A percentile compares a stretch with the other conserved stretches of the same genome.
phyloP scores from a whole-genome alignment of 2,329 filamentous ascomycete genomes.

The Chaetothyriales sp. region DNA sequence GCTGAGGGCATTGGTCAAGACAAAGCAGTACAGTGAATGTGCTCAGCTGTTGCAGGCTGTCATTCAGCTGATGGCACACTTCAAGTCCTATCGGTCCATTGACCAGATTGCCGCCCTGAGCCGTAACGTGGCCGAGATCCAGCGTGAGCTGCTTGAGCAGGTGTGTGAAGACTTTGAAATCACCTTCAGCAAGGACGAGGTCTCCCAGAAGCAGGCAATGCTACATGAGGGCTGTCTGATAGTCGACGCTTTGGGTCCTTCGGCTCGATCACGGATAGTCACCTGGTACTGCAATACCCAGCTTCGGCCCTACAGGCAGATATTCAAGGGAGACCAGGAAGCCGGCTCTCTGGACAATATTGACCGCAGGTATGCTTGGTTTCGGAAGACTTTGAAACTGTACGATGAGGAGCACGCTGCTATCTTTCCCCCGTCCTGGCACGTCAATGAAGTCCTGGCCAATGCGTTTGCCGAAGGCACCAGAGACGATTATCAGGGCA shows the following conservation, averaged over 20 bases:
- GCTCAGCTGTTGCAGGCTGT: slow-evolving; percentile 87
- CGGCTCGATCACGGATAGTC: slow-evolving; percentile 63
- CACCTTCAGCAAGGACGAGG: slow-evolving; percentile 77
- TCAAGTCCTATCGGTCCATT: slow-evolving; percentile 94
- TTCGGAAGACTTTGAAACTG: slow-evolving; percentile 84
- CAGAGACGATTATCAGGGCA: slow-evolving; percentile 84
- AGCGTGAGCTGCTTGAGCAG: slow-evolving; percentile 84
- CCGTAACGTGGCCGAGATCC: slow-evolving; percentile 81
- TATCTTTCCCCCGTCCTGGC: slow-evolving; percentile 80
- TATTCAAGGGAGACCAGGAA: slow-evolving; percentile 93
- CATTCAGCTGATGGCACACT: slow-evolving; percentile 93
- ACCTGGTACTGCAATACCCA: slow-evolving; percentile 99
- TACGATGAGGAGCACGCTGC: slow-evolving; percentile 84
- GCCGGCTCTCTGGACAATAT: slow-evolving; percentile 95
- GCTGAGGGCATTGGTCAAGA: slow-evolving; percentile 64
- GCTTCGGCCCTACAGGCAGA: slow-evolving; percentile 82
- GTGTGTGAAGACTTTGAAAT: slow-evolving; percentile 99
- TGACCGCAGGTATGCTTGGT: slow-evolving; percentile 86
- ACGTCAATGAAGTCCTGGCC: slow-evolving; percentile 74
- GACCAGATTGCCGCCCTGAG: slow-evolving; percentile 93
- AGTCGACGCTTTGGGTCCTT: slow-evolving; percentile 85
- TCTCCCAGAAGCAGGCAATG: slow-evolving; percentile 51
- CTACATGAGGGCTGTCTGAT: slow-evolving; percentile 80
- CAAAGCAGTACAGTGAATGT: slow-evolving; percentile 85
- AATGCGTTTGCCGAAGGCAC: slow-evolving; percentile 93